These are phyloP conservation scores for Acer negundo DNA, from an alignment of 345 rosid genomes.

Conservation along the genomic window DNA sequence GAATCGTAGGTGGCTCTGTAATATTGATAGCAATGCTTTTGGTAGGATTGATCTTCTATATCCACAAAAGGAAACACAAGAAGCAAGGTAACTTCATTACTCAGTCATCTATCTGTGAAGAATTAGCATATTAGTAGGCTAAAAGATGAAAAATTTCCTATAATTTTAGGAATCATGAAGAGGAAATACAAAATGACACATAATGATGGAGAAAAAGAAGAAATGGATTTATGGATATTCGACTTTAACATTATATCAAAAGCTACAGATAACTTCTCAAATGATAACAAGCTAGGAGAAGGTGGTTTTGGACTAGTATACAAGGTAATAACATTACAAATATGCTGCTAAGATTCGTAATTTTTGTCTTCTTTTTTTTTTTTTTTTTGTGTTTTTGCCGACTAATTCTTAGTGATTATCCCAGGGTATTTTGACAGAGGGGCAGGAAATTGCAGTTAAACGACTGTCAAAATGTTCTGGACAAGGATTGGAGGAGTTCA, in stretches of 20 bases:
- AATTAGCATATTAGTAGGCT: conserved; percentile 1
- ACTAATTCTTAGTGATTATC: neutral
- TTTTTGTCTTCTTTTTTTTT: too few relatives aligned
- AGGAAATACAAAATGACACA: conserved; percentile 21
- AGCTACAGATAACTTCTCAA: conserved; percentile 37
- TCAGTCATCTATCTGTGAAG: too few relatives aligned
- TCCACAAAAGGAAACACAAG: neutral
- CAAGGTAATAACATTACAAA: conserved; percentile 38
- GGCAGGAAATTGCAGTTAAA: conserved; percentile 40
- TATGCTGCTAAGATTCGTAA: too few relatives aligned
- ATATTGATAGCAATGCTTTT: neutral
- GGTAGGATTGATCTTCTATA: conserved; percentile 7
- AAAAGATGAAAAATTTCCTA: conserved; percentile 20
- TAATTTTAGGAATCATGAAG: conserved; percentile 27
- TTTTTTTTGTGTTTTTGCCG: too few relatives aligned
- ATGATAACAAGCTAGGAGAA: conserved; percentile 39
- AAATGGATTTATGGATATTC: conserved; percentile 36
- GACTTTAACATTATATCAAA: conserved; percentile 32
- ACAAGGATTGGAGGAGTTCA: conserved; percentile 41
- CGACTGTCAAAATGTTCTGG: conserved; percentile 34
- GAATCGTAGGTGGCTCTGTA: conserved; percentile 2
- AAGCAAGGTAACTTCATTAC: conserved; percentile 9
- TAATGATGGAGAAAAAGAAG: conserved; percentile 24
- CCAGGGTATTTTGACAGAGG: conserved; percentile 31
- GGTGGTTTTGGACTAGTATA: conserved; percentile 53